Evolutionary conservation across 2,329 filamentous ascomycete genomes (phyloP).

Genomic region (Hymenoscyphus repandus): DNA sequence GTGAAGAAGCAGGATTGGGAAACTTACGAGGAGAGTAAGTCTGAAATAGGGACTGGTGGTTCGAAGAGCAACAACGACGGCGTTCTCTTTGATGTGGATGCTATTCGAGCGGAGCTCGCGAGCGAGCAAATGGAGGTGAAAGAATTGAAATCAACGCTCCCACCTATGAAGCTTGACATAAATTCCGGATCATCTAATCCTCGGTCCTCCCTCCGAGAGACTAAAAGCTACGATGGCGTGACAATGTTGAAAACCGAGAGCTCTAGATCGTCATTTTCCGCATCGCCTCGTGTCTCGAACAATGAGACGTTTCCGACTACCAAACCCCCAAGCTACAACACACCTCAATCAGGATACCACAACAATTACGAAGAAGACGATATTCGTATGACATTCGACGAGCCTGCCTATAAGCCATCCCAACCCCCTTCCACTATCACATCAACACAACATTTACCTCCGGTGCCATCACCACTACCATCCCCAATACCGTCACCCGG

Average conservation of each 20-base stretch:
- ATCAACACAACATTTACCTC: slow-evolving; percentile 13
- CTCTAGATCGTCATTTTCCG: slow-evolving; percentile 5
- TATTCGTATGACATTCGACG: slow-evolving; percentile 69
- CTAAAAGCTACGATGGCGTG: slow-evolving; percentile 42
- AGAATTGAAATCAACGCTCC: slow-evolving; percentile 82
- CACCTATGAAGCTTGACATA: slow-evolving; percentile 77
- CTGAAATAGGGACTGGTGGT: slow-evolving; percentile 34
- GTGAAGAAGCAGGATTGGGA: slow-evolving; percentile 86
- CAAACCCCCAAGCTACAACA: slow-evolving; percentile 10
- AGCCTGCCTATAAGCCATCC: slow-evolving; percentile 44
- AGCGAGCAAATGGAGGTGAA: slow-evolving; percentile 52
- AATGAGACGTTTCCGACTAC: slow-evolving; percentile 5
- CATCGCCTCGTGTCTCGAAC: slow-evolving; percentile 12
- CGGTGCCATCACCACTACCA: slow-evolving; percentile 5
- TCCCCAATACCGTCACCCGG: slow-evolving; percentile 8
- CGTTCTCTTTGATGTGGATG: slow-evolving; percentile 92
- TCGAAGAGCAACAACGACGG: slow-evolving; percentile 31
- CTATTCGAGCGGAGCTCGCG: slow-evolving; percentile 80
- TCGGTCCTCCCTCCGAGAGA: slow-evolving; percentile 36
- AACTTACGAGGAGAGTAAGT: slow-evolving; percentile 74
- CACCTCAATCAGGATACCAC: slow-evolving; percentile 7
- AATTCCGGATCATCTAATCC: slow-evolving; percentile 15
- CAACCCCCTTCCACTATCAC: slow-evolving; percentile 18
- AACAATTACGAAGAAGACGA: slow-evolving; percentile 38
- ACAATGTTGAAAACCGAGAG: slow-evolving; percentile 25